phyloP scores from a whole-genome alignment of 495 filamentous ascomycete genomes.

The Xylaria longipes region DNA sequence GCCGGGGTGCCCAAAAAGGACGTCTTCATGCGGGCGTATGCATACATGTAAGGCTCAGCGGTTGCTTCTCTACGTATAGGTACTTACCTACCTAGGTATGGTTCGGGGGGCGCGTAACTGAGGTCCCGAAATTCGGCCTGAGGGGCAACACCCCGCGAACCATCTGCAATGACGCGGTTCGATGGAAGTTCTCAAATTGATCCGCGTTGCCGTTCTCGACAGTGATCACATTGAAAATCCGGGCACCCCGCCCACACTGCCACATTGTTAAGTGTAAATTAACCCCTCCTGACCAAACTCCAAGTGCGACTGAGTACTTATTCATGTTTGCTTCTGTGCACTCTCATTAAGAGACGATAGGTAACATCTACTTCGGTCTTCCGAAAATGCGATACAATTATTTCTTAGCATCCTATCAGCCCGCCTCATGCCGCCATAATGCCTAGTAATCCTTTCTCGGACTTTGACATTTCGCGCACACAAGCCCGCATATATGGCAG shows the following conservation, averaged over 20 bases:
- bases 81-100: background rate
- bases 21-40: background rate
- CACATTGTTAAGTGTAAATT: background rate
- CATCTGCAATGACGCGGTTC: background rate
- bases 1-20: background rate
- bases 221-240: conserved; percentile 15
- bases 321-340: background rate
- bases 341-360: background rate
- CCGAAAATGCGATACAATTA: background rate
- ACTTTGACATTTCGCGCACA: background rate
- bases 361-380: background rate
- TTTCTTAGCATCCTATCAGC: background rate
- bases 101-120: conserved; percentile 16
- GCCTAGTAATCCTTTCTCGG: background rate
- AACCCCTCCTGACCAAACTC: background rate
- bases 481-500: background rate
- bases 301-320: background rate
- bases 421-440: background rate
- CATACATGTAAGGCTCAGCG: background rate
- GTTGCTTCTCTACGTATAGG: background rate
- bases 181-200: background rate
- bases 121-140: background rate
- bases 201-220: conserved; percentile 11
- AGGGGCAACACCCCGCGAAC: background rate
- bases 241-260: background rate